Percentiles rank a stretch among this genome's conserved stretches.
phyloP scores from a whole-genome alignment of 257 asterid genomes.

The Salvia miltiorrhiza region DNA sequence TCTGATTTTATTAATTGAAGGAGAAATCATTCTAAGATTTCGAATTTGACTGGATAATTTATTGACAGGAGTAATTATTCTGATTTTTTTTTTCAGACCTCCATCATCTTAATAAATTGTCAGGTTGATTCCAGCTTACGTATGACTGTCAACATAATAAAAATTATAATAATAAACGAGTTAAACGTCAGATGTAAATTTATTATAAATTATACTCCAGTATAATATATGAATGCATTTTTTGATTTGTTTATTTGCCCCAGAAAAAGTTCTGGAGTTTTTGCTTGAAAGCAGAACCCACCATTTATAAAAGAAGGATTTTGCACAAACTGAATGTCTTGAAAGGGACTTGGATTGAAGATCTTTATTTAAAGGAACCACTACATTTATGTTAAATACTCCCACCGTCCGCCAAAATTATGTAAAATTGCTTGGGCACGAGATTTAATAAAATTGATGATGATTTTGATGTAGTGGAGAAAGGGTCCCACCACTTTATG shows the following conservation, averaged over 20 bases:
- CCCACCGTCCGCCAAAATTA: too few species aligned
- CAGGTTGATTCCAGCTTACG: slow-evolving; percentile 14
- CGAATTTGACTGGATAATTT: background rate
- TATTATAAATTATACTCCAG: background rate
- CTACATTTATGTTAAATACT: background rate
- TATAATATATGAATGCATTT: background rate
- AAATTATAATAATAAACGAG: background rate
- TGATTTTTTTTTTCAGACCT: background rate
- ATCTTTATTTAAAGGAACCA: too few species aligned
- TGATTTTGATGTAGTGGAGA: too few species aligned
- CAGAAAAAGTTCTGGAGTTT: background rate
- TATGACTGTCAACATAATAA: background rate
- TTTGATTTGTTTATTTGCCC: background rate
- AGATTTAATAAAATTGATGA: too few species aligned
- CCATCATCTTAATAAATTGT: background rate
- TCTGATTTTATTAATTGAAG: too few species aligned
- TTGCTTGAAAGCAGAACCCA: background rate
- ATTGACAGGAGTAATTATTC: background rate
- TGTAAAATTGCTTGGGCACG: too few species aligned
- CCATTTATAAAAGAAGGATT: background rate
- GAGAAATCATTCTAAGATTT: too few species aligned
- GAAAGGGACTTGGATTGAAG: background rate
- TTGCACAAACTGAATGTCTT: background rate
- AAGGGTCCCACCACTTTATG: too few species aligned
- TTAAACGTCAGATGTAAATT: background rate